Conservation (phyloP, 176 grass and related monocot species). For the Thalia dealbata region DNA sequence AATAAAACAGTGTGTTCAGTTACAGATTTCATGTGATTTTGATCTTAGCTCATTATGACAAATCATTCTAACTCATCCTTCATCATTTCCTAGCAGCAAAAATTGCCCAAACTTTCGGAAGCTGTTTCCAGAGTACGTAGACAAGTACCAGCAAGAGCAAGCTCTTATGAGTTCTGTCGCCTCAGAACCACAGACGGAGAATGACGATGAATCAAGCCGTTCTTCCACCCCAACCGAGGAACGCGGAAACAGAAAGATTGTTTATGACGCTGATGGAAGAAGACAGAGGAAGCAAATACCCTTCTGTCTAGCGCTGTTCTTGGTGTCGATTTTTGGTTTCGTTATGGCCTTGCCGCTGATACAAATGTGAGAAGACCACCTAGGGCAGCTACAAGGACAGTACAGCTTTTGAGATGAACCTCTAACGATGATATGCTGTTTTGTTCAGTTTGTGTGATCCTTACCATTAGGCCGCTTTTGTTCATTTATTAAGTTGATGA, state of each 20-base stretch:
- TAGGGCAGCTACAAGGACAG: no score
- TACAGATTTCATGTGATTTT: no score
- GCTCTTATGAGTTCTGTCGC: constrained; percentile 25
- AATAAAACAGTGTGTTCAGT: background rate
- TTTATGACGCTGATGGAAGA: constrained; percentile 17
- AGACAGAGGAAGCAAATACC: constrained; percentile 61
- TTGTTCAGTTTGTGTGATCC: no score
- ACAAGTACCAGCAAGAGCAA: constrained; percentile 68
- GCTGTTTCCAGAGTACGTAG: constrained; percentile 85
- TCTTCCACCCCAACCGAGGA: constrained; percentile 27
- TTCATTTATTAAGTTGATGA: no score
- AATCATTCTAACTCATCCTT: constrained; percentile 2
- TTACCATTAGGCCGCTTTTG: no score
- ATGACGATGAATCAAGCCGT: constrained; percentile 22
- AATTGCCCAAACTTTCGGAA: constrained; percentile 87
- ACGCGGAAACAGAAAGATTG: constrained; percentile 16
- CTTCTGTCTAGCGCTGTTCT: constrained; percentile 74
- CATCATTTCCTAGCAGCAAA: constrained; percentile 46
- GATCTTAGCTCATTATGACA: background rate
- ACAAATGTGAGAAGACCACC: constrained; percentile 31
- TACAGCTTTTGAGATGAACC: no score
- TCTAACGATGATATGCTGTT: no score
- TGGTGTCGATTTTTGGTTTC: constrained; percentile 65
- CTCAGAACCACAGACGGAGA: constrained; percentile 23
- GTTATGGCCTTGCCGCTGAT: constrained; percentile 97